A percentile compares a stretch with the other conserved stretches of the same genome.
These are phyloP conservation scores for Colletotrichum simmondsii DNA, from an alignment of 2,329 filamentous ascomycete species.

Conservation along the genomic window DNA sequence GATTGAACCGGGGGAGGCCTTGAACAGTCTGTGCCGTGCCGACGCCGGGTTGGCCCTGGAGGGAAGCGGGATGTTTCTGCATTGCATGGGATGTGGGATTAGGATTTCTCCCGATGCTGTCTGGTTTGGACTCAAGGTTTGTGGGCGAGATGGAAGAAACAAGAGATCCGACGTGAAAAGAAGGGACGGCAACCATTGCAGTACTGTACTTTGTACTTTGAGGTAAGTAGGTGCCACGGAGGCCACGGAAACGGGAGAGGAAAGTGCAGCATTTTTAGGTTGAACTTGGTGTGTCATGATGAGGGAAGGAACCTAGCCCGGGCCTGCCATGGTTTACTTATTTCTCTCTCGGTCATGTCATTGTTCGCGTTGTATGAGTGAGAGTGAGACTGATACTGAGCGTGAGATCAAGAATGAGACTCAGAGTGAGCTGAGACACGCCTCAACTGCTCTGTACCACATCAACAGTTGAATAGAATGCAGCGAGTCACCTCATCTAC, in stretches of 20 bases:
- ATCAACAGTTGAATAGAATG: background rate
- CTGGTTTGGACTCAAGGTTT: background rate
- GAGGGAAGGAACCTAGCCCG: background rate
- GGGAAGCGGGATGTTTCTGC: background rate
- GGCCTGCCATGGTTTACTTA: background rate
- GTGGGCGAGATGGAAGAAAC: background rate
- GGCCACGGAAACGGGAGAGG: background rate
- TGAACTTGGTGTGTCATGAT: constrained; percentile 5
- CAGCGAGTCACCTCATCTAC: no score
- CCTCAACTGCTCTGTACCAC: background rate
- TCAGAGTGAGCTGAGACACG: background rate
- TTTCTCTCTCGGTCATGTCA: no score
- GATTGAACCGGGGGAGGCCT: background rate
- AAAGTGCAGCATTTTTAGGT: constrained; percentile 6
- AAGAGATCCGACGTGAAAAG: background rate
- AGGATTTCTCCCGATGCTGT: background rate
- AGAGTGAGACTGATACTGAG: no score
- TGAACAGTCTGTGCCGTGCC: background rate
- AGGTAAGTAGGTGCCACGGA: no score
- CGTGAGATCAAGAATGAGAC: background rate
- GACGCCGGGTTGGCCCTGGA: background rate
- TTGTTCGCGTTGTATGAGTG: background rate
- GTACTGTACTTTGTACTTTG: background rate
- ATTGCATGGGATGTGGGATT: background rate
- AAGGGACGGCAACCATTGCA: background rate